These are phyloP conservation scores for Auxenochlorella pyrenoidosa DNA, from an alignment of 139 green algal genomes.

Conservation along the genomic window DNA sequence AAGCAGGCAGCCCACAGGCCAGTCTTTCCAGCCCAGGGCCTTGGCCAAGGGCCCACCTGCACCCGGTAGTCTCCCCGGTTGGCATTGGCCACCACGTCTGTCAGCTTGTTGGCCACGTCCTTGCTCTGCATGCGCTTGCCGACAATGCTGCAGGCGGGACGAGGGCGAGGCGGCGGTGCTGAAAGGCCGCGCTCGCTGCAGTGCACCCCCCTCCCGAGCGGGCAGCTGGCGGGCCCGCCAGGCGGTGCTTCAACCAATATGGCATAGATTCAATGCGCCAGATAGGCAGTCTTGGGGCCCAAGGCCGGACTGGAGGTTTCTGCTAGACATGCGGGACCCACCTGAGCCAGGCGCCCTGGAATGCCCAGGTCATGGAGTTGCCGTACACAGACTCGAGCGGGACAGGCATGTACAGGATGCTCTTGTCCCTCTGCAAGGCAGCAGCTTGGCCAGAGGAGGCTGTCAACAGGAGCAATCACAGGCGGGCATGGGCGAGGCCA, in stretches of 20 bases:
- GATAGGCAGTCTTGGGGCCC: too few species aligned
- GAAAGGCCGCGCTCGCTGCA: too few species aligned
- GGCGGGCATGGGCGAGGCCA: background rate
- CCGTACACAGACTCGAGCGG: conserved; percentile 6
- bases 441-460: background rate
- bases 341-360: conserved; percentile 19
- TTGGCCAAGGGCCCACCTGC: background rate
- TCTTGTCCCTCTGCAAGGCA: background rate
- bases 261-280: too few species aligned
- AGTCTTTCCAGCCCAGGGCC: too few species aligned
- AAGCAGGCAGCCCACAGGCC: too few species aligned
- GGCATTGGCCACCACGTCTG: background rate
- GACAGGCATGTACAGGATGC: conserved; percentile 6
- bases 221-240: too few species aligned
- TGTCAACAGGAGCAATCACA: background rate
- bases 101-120: background rate
- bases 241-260: too few species aligned
- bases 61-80: conserved; percentile 17
- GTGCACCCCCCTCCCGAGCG: too few species aligned
- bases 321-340: background rate
- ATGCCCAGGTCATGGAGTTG: conserved; percentile 7
- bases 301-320: too few species aligned
- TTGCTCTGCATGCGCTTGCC: conserved; percentile 13
- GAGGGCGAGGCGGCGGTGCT: too few species aligned
- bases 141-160: background rate